phyloP scores from a whole-genome alignment of 1,139 yeast genomes.

The Taphrina communis region DNA sequence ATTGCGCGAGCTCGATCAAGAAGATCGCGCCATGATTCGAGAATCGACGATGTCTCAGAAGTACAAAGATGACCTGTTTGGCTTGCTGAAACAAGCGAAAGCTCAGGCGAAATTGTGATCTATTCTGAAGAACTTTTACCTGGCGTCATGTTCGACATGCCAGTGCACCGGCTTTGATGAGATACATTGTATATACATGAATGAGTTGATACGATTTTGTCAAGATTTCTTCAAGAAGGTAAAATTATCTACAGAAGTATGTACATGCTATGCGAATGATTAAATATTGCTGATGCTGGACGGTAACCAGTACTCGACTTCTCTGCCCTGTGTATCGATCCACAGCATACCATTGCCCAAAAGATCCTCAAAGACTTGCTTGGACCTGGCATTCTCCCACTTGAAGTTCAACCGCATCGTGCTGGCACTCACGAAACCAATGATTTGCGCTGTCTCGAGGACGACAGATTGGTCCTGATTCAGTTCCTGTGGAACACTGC shows the following conservation, averaged over 20 bases:
- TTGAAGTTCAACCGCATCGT: slow-evolving; percentile 70
- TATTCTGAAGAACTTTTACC: no score
- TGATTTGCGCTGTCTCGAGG: slow-evolving; percentile 69
- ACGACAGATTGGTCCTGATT: slow-evolving; percentile 70
- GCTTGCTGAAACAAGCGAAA: slow-evolving; percentile 3
- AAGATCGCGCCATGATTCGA: not conserved
- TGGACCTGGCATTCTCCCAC: slow-evolving; percentile 72
- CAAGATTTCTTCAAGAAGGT: not conserved
- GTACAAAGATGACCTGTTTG: slow-evolving; percentile 7
- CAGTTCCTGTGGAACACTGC: slow-evolving; percentile 61
- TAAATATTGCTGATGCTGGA: slow-evolving; percentile 15
- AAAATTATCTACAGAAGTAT: not conserved
- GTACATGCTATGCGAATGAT: not conserved
- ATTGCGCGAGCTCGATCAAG: slow-evolving; percentile 4
- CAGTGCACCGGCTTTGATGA: no score
- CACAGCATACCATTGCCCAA: slow-evolving; percentile 79
- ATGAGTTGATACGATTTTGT: not conserved
- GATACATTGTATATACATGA: no score
- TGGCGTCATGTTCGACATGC: no score
- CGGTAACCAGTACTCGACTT: slow-evolving; percentile 64
- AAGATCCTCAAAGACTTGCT: slow-evolving; percentile 70
- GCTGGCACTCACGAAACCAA: slow-evolving; percentile 69
- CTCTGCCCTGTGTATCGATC: slow-evolving; percentile 72
- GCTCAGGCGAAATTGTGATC: not conserved
- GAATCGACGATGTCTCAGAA: slow-evolving; percentile 10